Evolutionary conservation across 331 rosid species (phyloP), one percentile per base, ranked within the genome.

Genomic region (Prunus yedoensis): DNA sequence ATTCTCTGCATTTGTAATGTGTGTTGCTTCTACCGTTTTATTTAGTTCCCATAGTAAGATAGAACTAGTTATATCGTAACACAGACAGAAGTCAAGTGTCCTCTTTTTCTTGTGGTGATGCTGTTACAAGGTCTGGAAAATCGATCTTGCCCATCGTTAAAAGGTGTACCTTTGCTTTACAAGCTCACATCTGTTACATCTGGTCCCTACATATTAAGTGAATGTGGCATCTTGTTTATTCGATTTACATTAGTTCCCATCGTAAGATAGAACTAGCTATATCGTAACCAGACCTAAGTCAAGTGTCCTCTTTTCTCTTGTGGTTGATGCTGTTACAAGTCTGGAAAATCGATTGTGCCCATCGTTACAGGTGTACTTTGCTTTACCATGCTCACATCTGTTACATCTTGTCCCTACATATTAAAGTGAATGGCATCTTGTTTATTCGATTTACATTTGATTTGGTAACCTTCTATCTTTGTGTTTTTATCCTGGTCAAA

Each of bases 161-260:
- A 60, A 60, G 77, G 77, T 28, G 77, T 73, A 73, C 14, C 49
- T 41, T 52, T 46, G 77, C 77, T 47, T 60, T 28, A 13, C 41
- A 73, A 27, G 77, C 69, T 59, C 77, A 27, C 77, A 73, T 73
- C 77, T 73, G 69, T 73, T 73, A 73, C 77, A 73, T 73, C 77
- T 73, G 77, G 77, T 46, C 69, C 60, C 77, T 2, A 73, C 77
- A 73, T 45, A 6, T 73, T n/a, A n/a, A n/a, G n/a, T n/a, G n/a
- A n/a, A n/a, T n/a, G n/a, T n/a, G n/a, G n/a, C n/a, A n/a, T n/a
- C n/a, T n/a, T n/a, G n/a, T n/a, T n/a, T n/a, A n/a, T n/a, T n/a
- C n/a, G n/a, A n/a, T n/a, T n/a, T n/a, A n/a, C n/a, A n/a, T n/a
- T n/a, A n/a, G n/a, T n/a, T n/a, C n/a, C n/a, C n/a, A n/a, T n/a